Conservation (phyloP, 140 eudicot species). For the Stevia rebaudiana region DNA sequence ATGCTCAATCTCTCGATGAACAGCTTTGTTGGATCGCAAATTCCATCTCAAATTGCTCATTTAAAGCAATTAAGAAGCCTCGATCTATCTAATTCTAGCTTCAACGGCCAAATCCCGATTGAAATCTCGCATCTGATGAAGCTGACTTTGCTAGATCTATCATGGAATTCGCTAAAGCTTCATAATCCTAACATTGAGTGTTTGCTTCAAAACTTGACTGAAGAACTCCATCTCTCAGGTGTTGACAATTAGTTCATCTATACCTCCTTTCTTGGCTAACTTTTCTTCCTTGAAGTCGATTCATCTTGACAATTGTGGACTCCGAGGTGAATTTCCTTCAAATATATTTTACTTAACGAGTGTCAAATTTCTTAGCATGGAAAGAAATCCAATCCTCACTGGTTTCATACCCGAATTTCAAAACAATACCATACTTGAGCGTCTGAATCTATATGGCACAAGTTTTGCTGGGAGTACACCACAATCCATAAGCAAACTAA, state of each 20-base stretch:
- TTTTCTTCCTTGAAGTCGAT: constrained; percentile 20
- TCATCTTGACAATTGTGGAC: neutral
- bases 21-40: constrained; percentile 26
- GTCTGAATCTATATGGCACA: constrained; percentile 2
- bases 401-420: constrained; percentile 30
- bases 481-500: constrained; percentile 17
- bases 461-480: constrained; percentile 18
- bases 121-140: constrained; percentile 2
- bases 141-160: constrained; percentile 9
- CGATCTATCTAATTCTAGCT: constrained; percentile 9
- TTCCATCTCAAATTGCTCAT: constrained; percentile 21
- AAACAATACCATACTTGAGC: constrained; percentile 14
- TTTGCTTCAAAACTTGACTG: constrained; percentile 15
- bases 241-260: constrained; percentile 10
- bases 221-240: neutral
- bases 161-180: neutral
- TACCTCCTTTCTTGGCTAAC: constrained; percentile 24
- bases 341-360: constrained; percentile 19
- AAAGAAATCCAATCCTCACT: neutral
- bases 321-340: constrained; percentile 19
- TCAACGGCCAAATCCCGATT: constrained; percentile 17
- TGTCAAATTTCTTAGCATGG: neutral
- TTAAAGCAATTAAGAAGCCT: constrained; percentile 18
- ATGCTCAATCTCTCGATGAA: constrained; percentile 25
- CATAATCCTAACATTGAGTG: neutral